Base-by-base conservation (phyloP, 129 eudicot species). In the Escallonia rubra region DNA sequence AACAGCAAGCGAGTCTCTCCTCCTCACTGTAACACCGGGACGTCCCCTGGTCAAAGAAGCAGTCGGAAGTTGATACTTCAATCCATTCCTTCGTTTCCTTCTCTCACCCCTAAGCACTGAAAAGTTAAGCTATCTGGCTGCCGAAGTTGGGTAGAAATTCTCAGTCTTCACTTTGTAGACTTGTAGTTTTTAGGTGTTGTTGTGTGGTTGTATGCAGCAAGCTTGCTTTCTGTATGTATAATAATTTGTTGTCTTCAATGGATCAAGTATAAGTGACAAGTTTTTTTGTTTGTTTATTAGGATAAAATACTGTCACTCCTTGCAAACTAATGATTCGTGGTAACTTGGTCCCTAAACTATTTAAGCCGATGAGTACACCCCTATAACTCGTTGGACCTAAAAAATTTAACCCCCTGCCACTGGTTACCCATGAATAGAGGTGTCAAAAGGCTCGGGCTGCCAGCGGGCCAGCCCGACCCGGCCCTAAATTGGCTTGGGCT, bases 1-100 rank as follows among this genome's bases (percentile, higher is more conserved):
- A 93, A 86, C 66, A 75, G 87, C 61, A 93, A 93, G 85, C 80
- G 99, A 72, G 95, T 93, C 61, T 89, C 99, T 41, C 89, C 99
- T 49, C 98, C 97, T 65, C 96, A 80, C 62, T 72, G 77, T 4
- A 64, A 69, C 66, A 65, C 72, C n/a, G 84, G 81, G 23, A 34
- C 64, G 52, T 76, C 83, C 3, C 83, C 90, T 7, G 79, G 86
- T 11, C 85, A 72, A 67, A 82, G 92, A 72, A 86, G 91, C 86
- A 87, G 86, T 80, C 77, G 99, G 70, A 94, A 90, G 81, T 72
- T 94, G 78, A 90, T 89, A 16, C 83, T 94, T 68, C 84, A 82
- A 57, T 94, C 99, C 5, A 90, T 94, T 66, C 97, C 99, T 54
- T 87, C 96, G 12, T 85, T 90, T 70, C 97, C 97, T 41, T 85